Base-by-base conservation (phyloP, 2,329 filamentous ascomycete genomes). In the Scolecobasidium constrictum region DNA sequence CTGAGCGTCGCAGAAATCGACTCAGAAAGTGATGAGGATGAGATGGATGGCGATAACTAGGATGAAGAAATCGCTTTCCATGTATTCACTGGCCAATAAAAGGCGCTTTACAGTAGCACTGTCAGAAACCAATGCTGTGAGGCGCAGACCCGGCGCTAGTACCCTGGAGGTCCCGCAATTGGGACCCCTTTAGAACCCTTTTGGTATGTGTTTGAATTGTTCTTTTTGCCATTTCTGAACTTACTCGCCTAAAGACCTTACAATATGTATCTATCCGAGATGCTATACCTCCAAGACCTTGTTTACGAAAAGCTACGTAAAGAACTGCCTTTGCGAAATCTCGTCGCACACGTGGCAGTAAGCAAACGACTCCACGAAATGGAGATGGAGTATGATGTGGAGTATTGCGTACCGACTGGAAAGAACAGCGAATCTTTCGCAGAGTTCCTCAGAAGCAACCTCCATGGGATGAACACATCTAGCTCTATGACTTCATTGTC, bases 261-360 rank as follows among this genome's bases (percentile, higher is more conserved):
- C 16, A 46, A 12, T 23, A 47, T 48, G 35, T 47, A 48, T 22
- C 45, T 48, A 47, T 47, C 45, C 38, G 7, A 47, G 42, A 48
- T 47, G 37, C 47, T 48, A 47, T 48, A 47, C 47, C 38, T 48
- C 42, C 36, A 48, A 48, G 45, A 48, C 47, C 45, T 48, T 48
- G 38, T 48, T 38, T 28, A 48, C 23, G 16, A 47, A 43, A 47
- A 48, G 42, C 42, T 48, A 48, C 20, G 47, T 17, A 47, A 47
- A 47, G 47, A 45, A 45, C 17, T 43, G 19, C 20, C 42, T 47
- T 45, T 48, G 16, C 15, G 28, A 48, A 47, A 48, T 45, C 18
- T 48, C 35, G 19, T 48, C 20, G 22, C 35, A 47, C 35, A 48
- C 20, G 18, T 45, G 20, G 45, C 35, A 47, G 41, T 47, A 45